Evolutionary conservation across 768 basidiomycete genomes (phyloP), one percentile per base, ranked within the genome.

Genomic region (Tubosaeta brunneosetosa): DNA sequence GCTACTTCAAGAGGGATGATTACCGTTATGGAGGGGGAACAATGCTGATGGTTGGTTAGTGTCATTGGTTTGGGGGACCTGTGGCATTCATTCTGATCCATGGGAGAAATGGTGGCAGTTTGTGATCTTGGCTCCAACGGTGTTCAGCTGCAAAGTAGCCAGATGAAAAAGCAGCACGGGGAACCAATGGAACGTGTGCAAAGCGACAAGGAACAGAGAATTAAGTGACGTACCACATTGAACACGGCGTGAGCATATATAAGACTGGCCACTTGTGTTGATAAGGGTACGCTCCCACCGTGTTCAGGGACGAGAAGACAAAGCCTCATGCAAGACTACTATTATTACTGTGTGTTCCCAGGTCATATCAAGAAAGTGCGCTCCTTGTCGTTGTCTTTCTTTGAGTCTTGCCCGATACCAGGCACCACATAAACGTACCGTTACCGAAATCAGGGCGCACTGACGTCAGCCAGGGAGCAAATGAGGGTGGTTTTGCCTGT

Each of bases 21-120:
- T 36, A 79, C 77, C 7, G 11, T 50, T 34, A 49, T 48, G 4
- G 63, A 66, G 49, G 16, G 44, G 40, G 19, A 36, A 43, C 7
- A 22, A n/a, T n/a, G n/a, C n/a, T n/a, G n/a, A n/a, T n/a, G n/a
- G 29, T 26, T 36, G 40, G 25, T 3, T 42, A 57, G 34, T 33
- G 44, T n/a, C 69, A 25, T 25, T 19, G 12, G 38, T 37, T 64
- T 40, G 77, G 75, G 19, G 74, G 76, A 57, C 69, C 66, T 19
- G 81, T 83, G 8, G 79, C 85, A 65, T 14, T 85, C 47, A 77
- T 85, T 26, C 68, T 85, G 49, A 68, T 85, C 49, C 82, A 82
- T 57, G 77, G 74, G 36, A 49, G 59, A 63, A 31, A 64, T 69
- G 22, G 6, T 61, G 80, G 47, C 77, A 74, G 56, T 71, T 74